phyloP scores from a whole-genome alignment of 177 flowering plant genomes.

The Tripterygium wilfordii region DNA sequence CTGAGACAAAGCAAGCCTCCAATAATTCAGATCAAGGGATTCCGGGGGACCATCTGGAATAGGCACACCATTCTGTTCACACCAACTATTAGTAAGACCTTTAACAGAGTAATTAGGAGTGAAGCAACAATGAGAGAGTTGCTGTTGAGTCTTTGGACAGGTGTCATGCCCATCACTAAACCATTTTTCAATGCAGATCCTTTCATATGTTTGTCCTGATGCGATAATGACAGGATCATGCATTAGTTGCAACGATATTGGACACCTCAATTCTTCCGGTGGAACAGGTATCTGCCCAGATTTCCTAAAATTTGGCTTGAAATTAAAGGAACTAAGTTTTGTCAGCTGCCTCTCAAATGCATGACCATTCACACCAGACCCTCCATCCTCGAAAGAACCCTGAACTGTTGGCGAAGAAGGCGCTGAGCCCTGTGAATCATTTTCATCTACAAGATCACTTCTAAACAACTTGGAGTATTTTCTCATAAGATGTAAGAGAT shows the following conservation, averaged over 20 bases:
- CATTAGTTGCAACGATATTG: slow-evolving; percentile 94
- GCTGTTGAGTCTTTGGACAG: slow-evolving; percentile 91
- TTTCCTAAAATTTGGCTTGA: slow-evolving; percentile 43
- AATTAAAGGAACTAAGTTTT: slow-evolving; percentile 73
- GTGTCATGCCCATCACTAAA: slow-evolving; percentile 84
- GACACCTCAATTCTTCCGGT: slow-evolving; percentile 93
- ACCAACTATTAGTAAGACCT: slow-evolving; percentile 87
- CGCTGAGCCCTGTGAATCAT: slow-evolving; percentile 87
- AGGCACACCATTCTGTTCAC: slow-evolving; percentile 76
- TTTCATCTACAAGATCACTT: slow-evolving; percentile 79
- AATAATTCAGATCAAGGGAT: slow-evolving; percentile 83
- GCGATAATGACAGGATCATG: slow-evolving; percentile 90
- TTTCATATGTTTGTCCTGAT: slow-evolving; percentile 95
- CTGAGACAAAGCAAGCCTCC: slow-evolving; percentile 76
- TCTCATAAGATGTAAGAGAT: slow-evolving; percentile 85
- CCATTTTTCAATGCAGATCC: slow-evolving; percentile 96
- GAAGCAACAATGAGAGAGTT: slow-evolving; percentile 65
- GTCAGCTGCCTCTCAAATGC: slow-evolving; percentile 78
- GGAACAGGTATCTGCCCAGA: slow-evolving; percentile 64
- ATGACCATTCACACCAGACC: slow-evolving; percentile 31
- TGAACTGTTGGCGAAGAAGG: slow-evolving; percentile 89
- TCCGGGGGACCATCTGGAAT: slow-evolving; percentile 80
- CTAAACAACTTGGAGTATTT: slow-evolving; percentile 86
- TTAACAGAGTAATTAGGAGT: slow-evolving; percentile 96
- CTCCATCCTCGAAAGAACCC: slow-evolving; percentile 51